These are phyloP conservation scores for Scheffersomyces quercinus DNA, from an alignment of 1,139 yeast species.

Conservation along the genomic window DNA sequence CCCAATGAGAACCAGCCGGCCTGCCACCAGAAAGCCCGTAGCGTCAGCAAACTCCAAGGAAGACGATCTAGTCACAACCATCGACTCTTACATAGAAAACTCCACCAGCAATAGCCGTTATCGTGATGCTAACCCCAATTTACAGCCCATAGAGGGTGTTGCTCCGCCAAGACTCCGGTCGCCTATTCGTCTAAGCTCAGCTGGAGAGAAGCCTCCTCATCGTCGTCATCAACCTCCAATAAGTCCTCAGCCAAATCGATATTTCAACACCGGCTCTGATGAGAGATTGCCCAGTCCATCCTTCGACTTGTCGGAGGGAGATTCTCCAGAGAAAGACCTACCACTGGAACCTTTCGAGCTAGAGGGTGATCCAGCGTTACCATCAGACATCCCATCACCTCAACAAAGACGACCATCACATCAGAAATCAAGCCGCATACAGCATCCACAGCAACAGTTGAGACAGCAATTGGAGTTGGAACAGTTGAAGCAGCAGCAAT, in stretches of 20 bases:
- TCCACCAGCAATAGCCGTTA: constrained; percentile 24
- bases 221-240: constrained; percentile 12
- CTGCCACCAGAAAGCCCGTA: too few relatives aligned
- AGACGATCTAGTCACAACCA: constrained; percentile 5
- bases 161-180: background rate
- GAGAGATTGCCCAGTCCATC: constrained; percentile 18
- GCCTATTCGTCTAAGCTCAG: too few relatives aligned
- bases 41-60: background rate
- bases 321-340: background rate
- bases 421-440: too few relatives aligned
- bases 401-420: background rate
- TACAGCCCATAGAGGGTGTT: constrained; percentile 18
- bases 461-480: too few relatives aligned
- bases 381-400: background rate
- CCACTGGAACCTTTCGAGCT: background rate
- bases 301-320: constrained; percentile 7
- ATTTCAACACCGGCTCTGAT: constrained; percentile 1
- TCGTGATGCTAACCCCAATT: constrained; percentile 28
- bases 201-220: too few relatives aligned
- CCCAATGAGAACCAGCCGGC: too few relatives aligned
- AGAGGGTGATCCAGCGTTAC: constrained; percentile 2
- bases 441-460: too few relatives aligned
- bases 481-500: background rate
- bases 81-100: constrained; percentile 24
- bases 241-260: constrained; percentile 11